These are phyloP conservation scores for Phytophthora ramorum DNA, from an alignment of 352 stramenopile species.

Conservation along the genomic window DNA sequence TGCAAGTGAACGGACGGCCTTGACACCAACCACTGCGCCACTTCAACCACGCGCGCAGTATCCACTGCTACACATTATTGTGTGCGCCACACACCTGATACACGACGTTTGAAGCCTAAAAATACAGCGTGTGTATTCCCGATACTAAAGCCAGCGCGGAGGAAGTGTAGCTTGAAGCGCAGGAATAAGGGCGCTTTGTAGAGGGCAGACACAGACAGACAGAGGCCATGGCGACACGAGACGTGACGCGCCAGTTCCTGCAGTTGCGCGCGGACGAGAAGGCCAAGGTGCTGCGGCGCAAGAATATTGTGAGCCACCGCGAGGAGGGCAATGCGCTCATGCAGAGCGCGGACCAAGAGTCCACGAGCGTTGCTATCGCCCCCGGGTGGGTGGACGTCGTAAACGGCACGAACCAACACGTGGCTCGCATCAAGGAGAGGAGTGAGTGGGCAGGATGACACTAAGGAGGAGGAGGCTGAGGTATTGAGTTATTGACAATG, in stretches of 20 bases:
- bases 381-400: slow-evolving; percentile 86
- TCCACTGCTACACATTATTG: background rate
- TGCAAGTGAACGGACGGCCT: slow-evolving; percentile 7
- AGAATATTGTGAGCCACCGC: slow-evolving; percentile 81
- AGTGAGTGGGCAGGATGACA: slow-evolving; percentile 39
- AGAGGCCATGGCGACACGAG: slow-evolving; percentile 73
- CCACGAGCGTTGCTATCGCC: slow-evolving; percentile 45
- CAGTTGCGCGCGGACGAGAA: slow-evolving; percentile 81
- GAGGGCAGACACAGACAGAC: background rate
- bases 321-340: slow-evolving; percentile 79
- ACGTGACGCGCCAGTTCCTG: slow-evolving; percentile 76
- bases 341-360: slow-evolving; percentile 54
- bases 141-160: slow-evolving; percentile 12
- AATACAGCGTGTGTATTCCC: slow-evolving; percentile 7
- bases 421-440: slow-evolving; percentile 81
- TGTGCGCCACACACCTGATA: slow-evolving; percentile 7
- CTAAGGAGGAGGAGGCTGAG: background rate
- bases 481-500: slow-evolving; percentile 2
- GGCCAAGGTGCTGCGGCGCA: slow-evolving; percentile 83
- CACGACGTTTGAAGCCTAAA: background rate
- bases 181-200: slow-evolving; percentile 6
- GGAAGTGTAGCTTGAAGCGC: slow-evolving; percentile 6
- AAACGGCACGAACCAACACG: slow-evolving; percentile 80
- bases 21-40: background rate
- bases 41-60: slow-evolving; percentile 23